Conservation (phyloP, 805 yeast genomes). For the Saturnispora mendoncae region DNA sequence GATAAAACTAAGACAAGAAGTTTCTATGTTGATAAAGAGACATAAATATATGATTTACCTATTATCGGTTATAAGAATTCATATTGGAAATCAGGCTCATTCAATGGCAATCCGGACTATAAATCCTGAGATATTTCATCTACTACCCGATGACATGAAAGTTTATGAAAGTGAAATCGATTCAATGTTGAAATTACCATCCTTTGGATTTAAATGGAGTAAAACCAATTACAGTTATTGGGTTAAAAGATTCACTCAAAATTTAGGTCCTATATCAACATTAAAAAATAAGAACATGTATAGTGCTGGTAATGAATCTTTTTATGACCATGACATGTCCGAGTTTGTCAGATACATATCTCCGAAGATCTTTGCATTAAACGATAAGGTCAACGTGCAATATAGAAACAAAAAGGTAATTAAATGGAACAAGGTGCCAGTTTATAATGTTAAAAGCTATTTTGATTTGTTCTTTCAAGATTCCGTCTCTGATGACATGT, state of each 20-base stretch:
- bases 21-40: not conserved
- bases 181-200: not conserved
- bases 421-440: constrained; percentile 3
- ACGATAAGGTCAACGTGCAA: not conserved
- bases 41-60: constrained; percentile 3
- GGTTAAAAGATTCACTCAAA: constrained; percentile 1
- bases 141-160: not conserved
- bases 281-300: not conserved
- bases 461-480: constrained; percentile 3
- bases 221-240: constrained; percentile 2
- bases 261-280: constrained; percentile 1
- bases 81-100: constrained; percentile 1
- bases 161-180: constrained; percentile 5
- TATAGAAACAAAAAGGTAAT: not conserved
- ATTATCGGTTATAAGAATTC: constrained; percentile 1
- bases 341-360: not conserved
- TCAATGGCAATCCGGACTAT: not conserved
- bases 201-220: constrained; percentile 3
- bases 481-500: not conserved
- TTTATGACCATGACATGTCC: not conserved
- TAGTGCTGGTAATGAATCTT: not conserved
- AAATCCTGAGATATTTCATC: not conserved
- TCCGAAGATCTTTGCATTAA: not conserved
- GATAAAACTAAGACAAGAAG: not conserved
- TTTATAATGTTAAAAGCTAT: not conserved